Percentiles rank a stretch among this genome's conserved stretches.
These are phyloP conservation scores for Globisporangium echinulatum DNA, from an alignment of 352 stramenopile genomes.

Conservation along the genomic window DNA sequence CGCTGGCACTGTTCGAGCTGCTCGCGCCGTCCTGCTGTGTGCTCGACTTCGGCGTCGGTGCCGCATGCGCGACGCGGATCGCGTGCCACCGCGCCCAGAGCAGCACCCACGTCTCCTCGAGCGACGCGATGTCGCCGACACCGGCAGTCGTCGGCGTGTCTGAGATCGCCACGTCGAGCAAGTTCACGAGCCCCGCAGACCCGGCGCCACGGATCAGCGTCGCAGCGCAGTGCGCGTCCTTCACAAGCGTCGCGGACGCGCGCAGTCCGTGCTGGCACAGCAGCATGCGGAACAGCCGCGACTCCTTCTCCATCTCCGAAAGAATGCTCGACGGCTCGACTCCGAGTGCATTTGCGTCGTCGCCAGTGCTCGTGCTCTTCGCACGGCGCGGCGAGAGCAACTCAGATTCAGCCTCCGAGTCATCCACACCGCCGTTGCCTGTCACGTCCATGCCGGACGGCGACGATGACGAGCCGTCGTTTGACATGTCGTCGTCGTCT, in stretches of 20 bases:
- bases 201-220: conserved; percentile 60
- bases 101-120: conserved; percentile 78
- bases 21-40: conserved; percentile 16
- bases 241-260: conserved; percentile 60
- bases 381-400: conserved; percentile 21
- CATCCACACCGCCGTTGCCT: conserved; percentile 29
- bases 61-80: conserved; percentile 43
- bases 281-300: conserved; percentile 64
- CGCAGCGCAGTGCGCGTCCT: conserved; percentile 54
- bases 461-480: conserved; percentile 66
- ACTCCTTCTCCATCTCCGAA: conserved; percentile 74
- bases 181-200: conserved; percentile 44
- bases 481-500: conserved; percentile 83
- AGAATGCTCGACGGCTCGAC: conserved; percentile 46
- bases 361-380: conserved; percentile 8
- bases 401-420: conserved; percentile 60
- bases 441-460: conserved; percentile 59
- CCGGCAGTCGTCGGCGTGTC: conserved; percentile 64
- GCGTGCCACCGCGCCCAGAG: conserved; percentile 74
- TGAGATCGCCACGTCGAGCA: conserved; percentile 63
- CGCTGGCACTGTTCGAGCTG: conserved; percentile 17
- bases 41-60: conserved; percentile 22
- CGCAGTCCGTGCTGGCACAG: conserved; percentile 75
- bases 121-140: conserved; percentile 58
- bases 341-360: conserved; percentile 6